phyloP scores from a whole-genome alignment of 75 land plant genomes.

The Adiantum capillusveneris region DNA sequence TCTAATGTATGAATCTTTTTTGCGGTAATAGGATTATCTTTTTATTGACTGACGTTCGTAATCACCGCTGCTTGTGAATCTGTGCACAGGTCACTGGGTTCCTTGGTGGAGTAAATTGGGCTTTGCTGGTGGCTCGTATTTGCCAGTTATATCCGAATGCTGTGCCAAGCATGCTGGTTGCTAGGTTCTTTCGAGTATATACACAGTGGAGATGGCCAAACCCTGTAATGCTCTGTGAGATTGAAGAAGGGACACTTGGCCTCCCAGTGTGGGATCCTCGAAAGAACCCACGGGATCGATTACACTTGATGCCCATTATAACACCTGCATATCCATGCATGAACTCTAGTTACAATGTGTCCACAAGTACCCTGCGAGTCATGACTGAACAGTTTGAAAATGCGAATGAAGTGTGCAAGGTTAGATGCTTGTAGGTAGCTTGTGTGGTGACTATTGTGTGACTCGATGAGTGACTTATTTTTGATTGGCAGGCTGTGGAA shows the following conservation, averaged over 20 bases:
- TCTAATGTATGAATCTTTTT: conserved; percentile 64
- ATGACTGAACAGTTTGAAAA: conserved; percentile 86
- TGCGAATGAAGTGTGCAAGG: conserved; percentile 85
- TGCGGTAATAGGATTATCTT: no score
- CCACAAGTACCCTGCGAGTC: conserved; percentile 77
- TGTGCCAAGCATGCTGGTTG: conserved; percentile 77
- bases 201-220: conserved; percentile 98
- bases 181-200: conserved; percentile 84
- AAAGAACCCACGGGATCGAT: conserved; percentile 60
- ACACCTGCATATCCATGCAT: conserved; percentile 97
- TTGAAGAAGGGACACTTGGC: conserved; percentile 74
- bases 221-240: conserved; percentile 92
- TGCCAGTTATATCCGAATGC: conserved; percentile 96
- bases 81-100: conserved; percentile 73
- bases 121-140: conserved; percentile 92
- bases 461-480: background rate
- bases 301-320: conserved; percentile 89
- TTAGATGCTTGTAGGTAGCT: conserved; percentile 4
- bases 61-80: no score
- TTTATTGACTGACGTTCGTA: no score
- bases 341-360: conserved; percentile 98
- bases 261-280: conserved; percentile 94
- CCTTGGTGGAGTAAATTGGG: conserved; percentile 99
- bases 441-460: no score
- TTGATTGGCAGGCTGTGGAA: conserved; percentile 51